Percentiles rank a stretch among this genome's conserved stretches.
phyloP scores from a whole-genome alignment of 1,139 yeast species.

The Yamadazyma dendronema region DNA sequence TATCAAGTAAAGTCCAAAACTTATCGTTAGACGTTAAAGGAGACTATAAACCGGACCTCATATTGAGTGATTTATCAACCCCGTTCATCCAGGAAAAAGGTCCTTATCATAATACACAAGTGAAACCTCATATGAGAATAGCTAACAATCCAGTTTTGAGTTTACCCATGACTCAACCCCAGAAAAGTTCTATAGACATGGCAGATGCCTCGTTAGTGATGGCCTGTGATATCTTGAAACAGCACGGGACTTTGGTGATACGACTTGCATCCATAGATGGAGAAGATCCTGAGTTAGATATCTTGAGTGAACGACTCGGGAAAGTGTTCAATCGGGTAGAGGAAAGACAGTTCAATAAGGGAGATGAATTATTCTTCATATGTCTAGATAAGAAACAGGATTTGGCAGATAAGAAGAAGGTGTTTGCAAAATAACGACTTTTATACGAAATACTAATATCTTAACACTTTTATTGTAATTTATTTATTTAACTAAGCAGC shows the following conservation, averaged over 20 bases:
- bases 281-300: conserved; percentile 51
- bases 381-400: conserved; percentile 49
- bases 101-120: conserved; percentile 70
- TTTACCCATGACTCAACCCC: conserved; percentile 24
- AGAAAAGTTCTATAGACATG: conserved; percentile 50
- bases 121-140: conserved; percentile 57
- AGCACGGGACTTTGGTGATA: conserved; percentile 72
- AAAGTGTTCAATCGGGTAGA: conserved; percentile 58
- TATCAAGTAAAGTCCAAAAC: conserved; percentile 9
- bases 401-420: conserved; percentile 47
- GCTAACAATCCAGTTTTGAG: conserved; percentile 26
- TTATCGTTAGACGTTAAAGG: conserved; percentile 1
- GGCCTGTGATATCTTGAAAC: conserved; percentile 64
- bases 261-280: conserved; percentile 64
- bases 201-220: conserved; percentile 89
- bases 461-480: too few species aligned
- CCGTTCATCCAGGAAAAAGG: conserved; percentile 68
- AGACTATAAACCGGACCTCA: conserved; percentile 47
- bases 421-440: conserved; percentile 24
- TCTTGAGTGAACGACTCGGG: conserved; percentile 56
- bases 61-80: conserved; percentile 84
- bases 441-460: too few species aligned
- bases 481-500: conserved; percentile 8
- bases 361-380: conserved; percentile 67
- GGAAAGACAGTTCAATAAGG: conserved; percentile 14